Conservation (phyloP, 1,284 basidiomycete species). For the Xerocomus subilludens region DNA sequence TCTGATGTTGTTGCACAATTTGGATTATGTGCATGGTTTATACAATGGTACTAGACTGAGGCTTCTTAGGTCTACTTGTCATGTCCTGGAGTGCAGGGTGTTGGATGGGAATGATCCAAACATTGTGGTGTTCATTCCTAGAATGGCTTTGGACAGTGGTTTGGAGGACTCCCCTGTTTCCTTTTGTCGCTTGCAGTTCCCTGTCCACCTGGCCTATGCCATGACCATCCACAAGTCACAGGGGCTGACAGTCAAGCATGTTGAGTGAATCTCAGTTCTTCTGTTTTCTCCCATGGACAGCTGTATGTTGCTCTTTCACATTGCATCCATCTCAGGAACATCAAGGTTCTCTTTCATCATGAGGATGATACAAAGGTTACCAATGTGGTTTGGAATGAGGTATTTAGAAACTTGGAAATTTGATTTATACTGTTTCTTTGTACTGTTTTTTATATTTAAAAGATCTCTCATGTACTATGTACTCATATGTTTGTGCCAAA, state of each 20-base stretch:
- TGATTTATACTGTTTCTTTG: neutral
- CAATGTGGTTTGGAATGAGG: neutral
- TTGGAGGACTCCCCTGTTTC: constrained; percentile 6
- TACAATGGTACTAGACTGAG: constrained; percentile 50
- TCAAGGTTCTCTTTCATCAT: constrained; percentile 12
- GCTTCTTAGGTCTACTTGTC: neutral
- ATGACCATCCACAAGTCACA: constrained; percentile 36
- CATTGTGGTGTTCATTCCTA: constrained; percentile 9
- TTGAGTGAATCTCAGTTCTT: neutral
- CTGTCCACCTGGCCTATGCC: neutral
- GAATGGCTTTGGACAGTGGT: neutral
- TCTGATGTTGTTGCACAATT: too few relatives aligned
- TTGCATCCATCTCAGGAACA: constrained; percentile 16
- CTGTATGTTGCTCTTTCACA: constrained; percentile 32
- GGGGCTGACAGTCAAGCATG: constrained; percentile 49
- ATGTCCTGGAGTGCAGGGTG: constrained; percentile 50
- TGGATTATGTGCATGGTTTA: too few relatives aligned
- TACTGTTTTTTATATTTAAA: too few relatives aligned
- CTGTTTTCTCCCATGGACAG: constrained; percentile 33
- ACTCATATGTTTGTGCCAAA: too few relatives aligned
- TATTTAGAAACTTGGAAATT: neutral
- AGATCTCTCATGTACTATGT: too few relatives aligned
- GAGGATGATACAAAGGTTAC: neutral
- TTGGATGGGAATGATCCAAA: neutral
- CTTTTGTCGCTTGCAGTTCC: neutral